Base-by-base conservation (phyloP, 805 yeast species). In the Cyberlindnera euphorbiiphila region DNA sequence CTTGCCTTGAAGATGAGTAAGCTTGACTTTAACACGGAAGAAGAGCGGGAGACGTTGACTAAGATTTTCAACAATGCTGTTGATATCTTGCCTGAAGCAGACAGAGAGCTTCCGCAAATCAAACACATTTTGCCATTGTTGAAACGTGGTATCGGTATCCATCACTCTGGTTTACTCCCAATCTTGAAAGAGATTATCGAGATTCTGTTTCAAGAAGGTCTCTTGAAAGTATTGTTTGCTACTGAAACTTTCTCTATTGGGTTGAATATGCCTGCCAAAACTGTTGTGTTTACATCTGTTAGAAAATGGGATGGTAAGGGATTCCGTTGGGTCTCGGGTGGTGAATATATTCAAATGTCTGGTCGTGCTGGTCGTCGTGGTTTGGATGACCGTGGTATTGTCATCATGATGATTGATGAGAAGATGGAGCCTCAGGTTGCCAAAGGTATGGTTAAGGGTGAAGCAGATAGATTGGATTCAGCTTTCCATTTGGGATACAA, bases 341-440 rank as follows among this genome's bases (percentile, higher is more conserved):
- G 99, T 69, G 99, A 93, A 66, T 93, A 93, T 64, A 93, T 93
- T 57, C 99, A 93, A 67, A 93, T 93, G 99, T 86, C 96, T 30
- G 99, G 99, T 49, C 81, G 99, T 64, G 99, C 99, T 16, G 99
- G 99, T 53, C 89, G 98, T 72, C 85, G 98, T 74, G 99, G 99
- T 57, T 74, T 93, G 52, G 99, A 93, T 72, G 98, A 93, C 61
- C 83, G 98, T 61, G 99, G 99, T 66, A 88, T 93, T 62, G 99
- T 93, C 34, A 93, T 93, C 50, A 85, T 93, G 93, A 93, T 93
- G 99, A 88, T 93, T 60, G 98, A 93, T 60, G 98, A 93, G 60
- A 93, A 93, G 57, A 93, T 93, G 99, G 98, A 93, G 61, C 98
- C 99, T 4, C 94, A 89, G 53, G 96, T 93, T 29, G 98, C 98